Percentiles rank a stretch among this genome's conserved stretches.
These are phyloP conservation scores for Chaetomium cochliodes DNA, from an alignment of 495 filamentous ascomycete genomes.

Conservation along the genomic window DNA sequence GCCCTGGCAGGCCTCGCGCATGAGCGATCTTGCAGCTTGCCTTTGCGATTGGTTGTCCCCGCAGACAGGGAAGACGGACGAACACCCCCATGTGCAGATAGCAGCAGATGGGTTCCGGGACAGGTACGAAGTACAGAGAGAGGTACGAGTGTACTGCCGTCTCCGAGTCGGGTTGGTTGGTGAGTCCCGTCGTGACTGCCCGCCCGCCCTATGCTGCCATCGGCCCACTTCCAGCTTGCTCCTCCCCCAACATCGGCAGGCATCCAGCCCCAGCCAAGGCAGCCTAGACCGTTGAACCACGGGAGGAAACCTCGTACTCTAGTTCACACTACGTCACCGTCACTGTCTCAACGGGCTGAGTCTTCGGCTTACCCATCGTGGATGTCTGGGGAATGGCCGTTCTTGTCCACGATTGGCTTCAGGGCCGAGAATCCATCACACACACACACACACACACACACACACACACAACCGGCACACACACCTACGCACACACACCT, in stretches of 20 bases:
- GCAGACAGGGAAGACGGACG: background rate
- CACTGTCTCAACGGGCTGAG: background rate
- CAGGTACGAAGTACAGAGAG: too few species aligned
- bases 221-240: background rate
- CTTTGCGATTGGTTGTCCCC: constrained; percentile 4
- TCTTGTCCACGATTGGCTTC: background rate
- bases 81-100: constrained; percentile 1
- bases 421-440: too few species aligned
- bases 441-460: too few species aligned
- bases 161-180: background rate
- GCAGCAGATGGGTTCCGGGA: background rate
- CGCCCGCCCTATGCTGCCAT: background rate
- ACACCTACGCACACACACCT: background rate
- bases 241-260: background rate
- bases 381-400: background rate
- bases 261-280: background rate
- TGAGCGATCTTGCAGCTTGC: constrained; percentile 3
- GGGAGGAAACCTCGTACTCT: background rate
- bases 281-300: background rate
- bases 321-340: background rate
- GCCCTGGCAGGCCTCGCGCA: constrained; percentile 7
- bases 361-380: background rate
- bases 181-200: background rate
- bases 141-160: background rate
- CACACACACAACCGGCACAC: too few species aligned